Percentiles rank a stretch among this genome's conserved stretches.
Conservation (phyloP, 495 filamentous ascomycete genomes). For the Aspergillus sclerotiicarbonarius region DNA sequence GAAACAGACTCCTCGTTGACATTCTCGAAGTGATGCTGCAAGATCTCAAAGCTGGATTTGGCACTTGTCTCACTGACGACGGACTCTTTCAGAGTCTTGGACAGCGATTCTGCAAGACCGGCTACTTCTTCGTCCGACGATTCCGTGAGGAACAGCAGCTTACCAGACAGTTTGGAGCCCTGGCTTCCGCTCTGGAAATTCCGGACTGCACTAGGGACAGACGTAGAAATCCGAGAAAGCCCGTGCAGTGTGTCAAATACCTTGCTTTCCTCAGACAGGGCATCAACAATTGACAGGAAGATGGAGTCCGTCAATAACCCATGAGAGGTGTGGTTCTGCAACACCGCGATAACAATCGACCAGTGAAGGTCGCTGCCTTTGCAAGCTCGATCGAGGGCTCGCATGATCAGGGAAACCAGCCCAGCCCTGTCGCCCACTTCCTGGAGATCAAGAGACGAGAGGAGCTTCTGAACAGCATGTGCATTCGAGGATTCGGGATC, state of each 20-base stretch:
- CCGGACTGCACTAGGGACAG: slow-evolving; percentile 34
- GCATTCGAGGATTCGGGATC: slow-evolving; percentile 40
- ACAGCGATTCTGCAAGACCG: slow-evolving; percentile 45
- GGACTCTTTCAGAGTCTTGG: slow-evolving; percentile 38
- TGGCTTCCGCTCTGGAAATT: slow-evolving; percentile 42
- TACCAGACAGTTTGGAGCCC: slow-evolving; percentile 54
- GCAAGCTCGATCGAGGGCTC: slow-evolving; percentile 36
- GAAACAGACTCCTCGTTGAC: slow-evolving; percentile 55
- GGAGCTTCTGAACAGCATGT: slow-evolving; percentile 39
- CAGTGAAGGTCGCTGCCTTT: slow-evolving; percentile 40
- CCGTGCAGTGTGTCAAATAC: slow-evolving; percentile 37
- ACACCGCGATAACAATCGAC: slow-evolving; percentile 44
- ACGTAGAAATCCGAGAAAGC: slow-evolving; percentile 37
- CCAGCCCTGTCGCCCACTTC: slow-evolving; percentile 34
- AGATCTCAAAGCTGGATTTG: slow-evolving; percentile 48
- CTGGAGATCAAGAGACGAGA: slow-evolving; percentile 40
- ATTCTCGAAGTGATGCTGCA: slow-evolving; percentile 49
- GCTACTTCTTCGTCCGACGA: slow-evolving; percentile 54
- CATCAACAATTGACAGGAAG: slow-evolving; percentile 37
- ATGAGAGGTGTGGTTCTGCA: slow-evolving; percentile 44
- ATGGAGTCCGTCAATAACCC: slow-evolving; percentile 42
- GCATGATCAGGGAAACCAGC: slow-evolving; percentile 37
- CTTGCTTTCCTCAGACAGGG: slow-evolving; percentile 33
- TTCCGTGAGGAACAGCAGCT: slow-evolving; percentile 57
- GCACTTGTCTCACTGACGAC: slow-evolving; percentile 35